These are phyloP conservation scores for Suhomyces guaymorum DNA, from an alignment of 1,139 yeast species.

Conservation along the genomic window DNA sequence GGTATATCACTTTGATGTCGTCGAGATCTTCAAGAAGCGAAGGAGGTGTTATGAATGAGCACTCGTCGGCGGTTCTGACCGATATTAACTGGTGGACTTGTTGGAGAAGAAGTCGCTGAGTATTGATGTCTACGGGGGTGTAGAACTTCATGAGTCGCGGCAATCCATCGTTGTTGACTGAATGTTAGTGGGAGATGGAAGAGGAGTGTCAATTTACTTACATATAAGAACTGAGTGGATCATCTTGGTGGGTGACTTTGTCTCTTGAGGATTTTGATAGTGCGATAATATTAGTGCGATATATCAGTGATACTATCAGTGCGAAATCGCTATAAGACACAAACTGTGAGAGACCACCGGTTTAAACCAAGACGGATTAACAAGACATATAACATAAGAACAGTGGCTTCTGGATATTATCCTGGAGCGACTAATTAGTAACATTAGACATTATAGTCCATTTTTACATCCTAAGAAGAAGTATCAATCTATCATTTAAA, in stretches of 20 bases:
- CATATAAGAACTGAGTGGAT: constrained; percentile 88
- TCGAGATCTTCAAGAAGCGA: constrained; percentile 70
- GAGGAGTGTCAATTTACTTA: constrained; percentile 37
- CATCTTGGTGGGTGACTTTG: constrained; percentile 41
- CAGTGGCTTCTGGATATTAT: too few species aligned
- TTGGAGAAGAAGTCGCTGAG: constrained; percentile 69
- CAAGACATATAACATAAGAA: too few species aligned
- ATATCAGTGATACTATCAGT: neutral
- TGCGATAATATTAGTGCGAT: neutral
- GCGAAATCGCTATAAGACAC: too few species aligned
- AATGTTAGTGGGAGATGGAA: constrained; percentile 7
- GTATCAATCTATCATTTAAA: too few species aligned
- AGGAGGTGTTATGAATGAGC: constrained; percentile 82
- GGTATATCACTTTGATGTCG: constrained; percentile 84
- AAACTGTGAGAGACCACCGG: too few species aligned
- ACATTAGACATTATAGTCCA: too few species aligned
- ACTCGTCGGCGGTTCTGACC: constrained; percentile 67
- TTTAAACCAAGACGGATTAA: too few species aligned
- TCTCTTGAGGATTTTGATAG: neutral
- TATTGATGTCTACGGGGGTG: constrained; percentile 80
- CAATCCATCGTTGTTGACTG: constrained; percentile 90
- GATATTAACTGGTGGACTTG: constrained; percentile 75
- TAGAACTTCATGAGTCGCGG: constrained; percentile 91
- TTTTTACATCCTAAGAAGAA: too few species aligned
- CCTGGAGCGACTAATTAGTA: too few species aligned